A percentile compares a stretch with the other conserved stretches of the same genome.
phyloP scores from a whole-genome alignment of 306 rosid species.

The Sechiopsis laciniata region DNA sequence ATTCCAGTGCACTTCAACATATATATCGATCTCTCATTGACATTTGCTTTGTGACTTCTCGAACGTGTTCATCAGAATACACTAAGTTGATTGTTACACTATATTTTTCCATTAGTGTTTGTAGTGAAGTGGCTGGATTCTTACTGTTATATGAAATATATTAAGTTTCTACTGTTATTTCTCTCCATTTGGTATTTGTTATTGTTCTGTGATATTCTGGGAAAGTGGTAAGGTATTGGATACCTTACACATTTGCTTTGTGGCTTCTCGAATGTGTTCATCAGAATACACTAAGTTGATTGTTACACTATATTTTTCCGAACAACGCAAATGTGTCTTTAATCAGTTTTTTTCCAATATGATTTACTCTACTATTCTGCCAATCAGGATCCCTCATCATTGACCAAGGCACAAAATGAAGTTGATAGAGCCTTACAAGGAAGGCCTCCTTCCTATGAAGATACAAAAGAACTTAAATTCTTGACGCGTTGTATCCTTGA shows the following conservation, averaged over 20 bases:
- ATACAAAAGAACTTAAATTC: slow-evolving; percentile 71
- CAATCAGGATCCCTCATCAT: slow-evolving; percentile 50
- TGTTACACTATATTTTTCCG: background rate
- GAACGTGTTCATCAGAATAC: background rate
- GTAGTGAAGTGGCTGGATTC: no score
- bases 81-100: slow-evolving; percentile 2
- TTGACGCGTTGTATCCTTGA: slow-evolving; percentile 74
- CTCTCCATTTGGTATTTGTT: no score
- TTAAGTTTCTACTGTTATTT: no score
- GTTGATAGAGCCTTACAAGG: slow-evolving; percentile 78
- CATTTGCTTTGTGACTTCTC: slow-evolving; percentile 2
- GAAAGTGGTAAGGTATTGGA: no score
- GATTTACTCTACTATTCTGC: slow-evolving; percentile 17
- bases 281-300: background rate
- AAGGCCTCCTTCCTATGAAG: slow-evolving; percentile 65
- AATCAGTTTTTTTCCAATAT: background rate
- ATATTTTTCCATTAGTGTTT: no score
- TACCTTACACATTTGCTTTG: slow-evolving; percentile 4
- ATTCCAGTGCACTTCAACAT: background rate
- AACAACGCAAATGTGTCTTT: background rate
- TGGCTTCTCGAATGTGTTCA: slow-evolving; percentile 5
- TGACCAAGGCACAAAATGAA: slow-evolving; percentile 76
- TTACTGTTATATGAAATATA: no score
- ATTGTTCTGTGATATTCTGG: no score
- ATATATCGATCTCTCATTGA: background rate